Conservation (phyloP, 2,329 filamentous ascomycete genomes). For the Fusarium redolens region DNA sequence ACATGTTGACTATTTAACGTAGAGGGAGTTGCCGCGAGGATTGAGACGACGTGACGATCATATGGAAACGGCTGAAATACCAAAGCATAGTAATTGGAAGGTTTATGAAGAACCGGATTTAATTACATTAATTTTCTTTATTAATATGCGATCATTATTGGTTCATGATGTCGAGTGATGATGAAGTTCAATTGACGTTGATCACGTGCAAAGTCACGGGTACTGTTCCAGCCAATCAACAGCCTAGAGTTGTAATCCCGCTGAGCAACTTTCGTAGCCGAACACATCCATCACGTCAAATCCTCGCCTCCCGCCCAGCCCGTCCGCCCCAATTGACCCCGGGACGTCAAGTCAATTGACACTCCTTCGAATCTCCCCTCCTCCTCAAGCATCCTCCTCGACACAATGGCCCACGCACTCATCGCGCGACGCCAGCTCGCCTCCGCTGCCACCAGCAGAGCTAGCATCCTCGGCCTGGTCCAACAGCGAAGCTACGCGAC, state of each 20-base stretch:
- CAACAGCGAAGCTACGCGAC: slow-evolving; percentile 66
- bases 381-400: slow-evolving; percentile 26
- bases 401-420: slow-evolving; percentile 50
- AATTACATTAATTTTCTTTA: not conserved
- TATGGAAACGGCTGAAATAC: slow-evolving; percentile 19
- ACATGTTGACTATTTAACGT: slow-evolving; percentile 16
- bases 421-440: slow-evolving; percentile 52
- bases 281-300: slow-evolving; percentile 46
- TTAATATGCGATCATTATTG: not conserved
- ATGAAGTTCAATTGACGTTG: not conserved
- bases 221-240: slow-evolving; percentile 49
- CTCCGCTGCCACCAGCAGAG: slow-evolving; percentile 38
- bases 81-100: slow-evolving; percentile 10
- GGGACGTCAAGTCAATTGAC: slow-evolving; percentile 47
- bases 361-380: slow-evolving; percentile 20
- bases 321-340: slow-evolving; percentile 43
- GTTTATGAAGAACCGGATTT: not conserved
- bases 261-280: slow-evolving; percentile 48
- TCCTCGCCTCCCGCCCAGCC: slow-evolving; percentile 43
- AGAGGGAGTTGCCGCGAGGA: slow-evolving; percentile 32
- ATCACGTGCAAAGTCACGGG: slow-evolving; percentile 50
- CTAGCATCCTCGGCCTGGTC: slow-evolving; percentile 35
- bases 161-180: not conserved
- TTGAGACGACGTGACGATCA: slow-evolving; percentile 34
- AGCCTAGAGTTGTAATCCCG: slow-evolving; percentile 55